Percentiles rank a stretch among this genome's conserved stretches.
phyloP scores from a whole-genome alignment of 495 filamentous ascomycete genomes.

The Podospora bellae-mahoneyi region DNA sequence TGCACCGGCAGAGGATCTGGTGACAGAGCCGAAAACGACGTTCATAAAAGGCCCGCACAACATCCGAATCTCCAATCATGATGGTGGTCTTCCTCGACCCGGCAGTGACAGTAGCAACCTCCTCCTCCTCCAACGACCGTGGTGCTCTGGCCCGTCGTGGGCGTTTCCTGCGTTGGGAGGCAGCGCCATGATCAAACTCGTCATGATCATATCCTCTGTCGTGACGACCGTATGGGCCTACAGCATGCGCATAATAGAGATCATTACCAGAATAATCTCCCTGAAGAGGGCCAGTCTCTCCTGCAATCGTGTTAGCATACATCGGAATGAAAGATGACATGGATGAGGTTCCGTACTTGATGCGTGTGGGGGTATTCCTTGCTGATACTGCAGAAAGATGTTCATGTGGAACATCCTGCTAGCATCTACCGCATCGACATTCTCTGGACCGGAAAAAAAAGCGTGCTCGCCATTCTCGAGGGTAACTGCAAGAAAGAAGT shows the following conservation, averaged over 20 bases:
- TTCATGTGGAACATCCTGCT: constrained; percentile 35
- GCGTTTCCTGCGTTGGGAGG: background rate
- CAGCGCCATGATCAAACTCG: background rate
- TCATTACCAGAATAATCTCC: background rate
- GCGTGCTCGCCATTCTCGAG: constrained; percentile 32
- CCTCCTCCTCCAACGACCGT: constrained; percentile 13
- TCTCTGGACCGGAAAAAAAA: constrained; percentile 33
- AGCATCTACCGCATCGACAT: constrained; percentile 27
- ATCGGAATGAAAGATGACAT: background rate
- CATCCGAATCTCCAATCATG: constrained; percentile 54
- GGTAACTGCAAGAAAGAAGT: constrained; percentile 38
- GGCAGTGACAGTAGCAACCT: constrained; percentile 30
- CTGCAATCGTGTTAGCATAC: background rate
- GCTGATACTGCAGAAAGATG: constrained; percentile 23
- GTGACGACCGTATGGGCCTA: background rate
- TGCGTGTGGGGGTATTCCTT: constrained; percentile 10
- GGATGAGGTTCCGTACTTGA: background rate
- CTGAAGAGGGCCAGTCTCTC: background rate
- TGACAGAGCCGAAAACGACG: constrained; percentile 64
- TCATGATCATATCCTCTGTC: background rate
- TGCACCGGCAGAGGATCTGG: constrained; percentile 68
- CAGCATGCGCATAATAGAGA: background rate
- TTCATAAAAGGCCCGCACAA: constrained; percentile 61
- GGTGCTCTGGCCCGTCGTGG: background rate
- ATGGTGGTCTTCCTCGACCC: constrained; percentile 35